phyloP scores from a whole-genome alignment of 2,329 filamentous ascomycete species.

The Fusarium duplospermum region DNA sequence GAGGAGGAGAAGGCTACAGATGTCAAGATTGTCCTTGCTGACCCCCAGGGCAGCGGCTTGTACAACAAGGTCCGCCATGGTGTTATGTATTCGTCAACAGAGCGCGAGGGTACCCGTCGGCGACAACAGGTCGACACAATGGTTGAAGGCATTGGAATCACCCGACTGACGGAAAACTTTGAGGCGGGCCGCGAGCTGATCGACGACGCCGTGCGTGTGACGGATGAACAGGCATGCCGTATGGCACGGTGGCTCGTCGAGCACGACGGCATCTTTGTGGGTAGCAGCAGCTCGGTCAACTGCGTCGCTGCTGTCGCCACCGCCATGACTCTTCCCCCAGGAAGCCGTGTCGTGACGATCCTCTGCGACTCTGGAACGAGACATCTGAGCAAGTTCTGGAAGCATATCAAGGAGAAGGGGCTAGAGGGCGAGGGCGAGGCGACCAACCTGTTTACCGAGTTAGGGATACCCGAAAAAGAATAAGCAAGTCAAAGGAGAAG shows the following conservation, averaged over 20 bases:
- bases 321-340: slow-evolving; percentile 70
- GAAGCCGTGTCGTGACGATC: slow-evolving; percentile 81
- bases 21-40: slow-evolving; percentile 83
- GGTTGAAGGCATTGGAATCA: slow-evolving; percentile 96
- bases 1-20: slow-evolving; percentile 68
- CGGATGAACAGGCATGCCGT: slow-evolving; percentile 85
- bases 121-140: slow-evolving; percentile 94
- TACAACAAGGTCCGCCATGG: slow-evolving; percentile 93
- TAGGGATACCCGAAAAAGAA: slow-evolving; percentile 55
- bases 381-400: slow-evolving; percentile 89
- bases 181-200: slow-evolving; percentile 87
- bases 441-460: slow-evolving; percentile 61
- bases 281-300: slow-evolving; percentile 96
- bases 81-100: slow-evolving; percentile 93
- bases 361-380: slow-evolving; percentile 86
- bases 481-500: background rate
- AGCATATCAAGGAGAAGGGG: slow-evolving; percentile 74
- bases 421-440: slow-evolving; percentile 61
- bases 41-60: slow-evolving; percentile 92
- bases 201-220: slow-evolving; percentile 90
- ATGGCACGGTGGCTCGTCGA: slow-evolving; percentile 99
- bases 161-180: slow-evolving; percentile 93
- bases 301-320: slow-evolving; percentile 82
- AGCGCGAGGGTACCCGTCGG: slow-evolving; percentile 89
- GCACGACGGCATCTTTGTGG: slow-evolving; percentile 93